phyloP scores from a whole-genome alignment of 805 yeast genomes.

The Yarrowia divulgata region DNA sequence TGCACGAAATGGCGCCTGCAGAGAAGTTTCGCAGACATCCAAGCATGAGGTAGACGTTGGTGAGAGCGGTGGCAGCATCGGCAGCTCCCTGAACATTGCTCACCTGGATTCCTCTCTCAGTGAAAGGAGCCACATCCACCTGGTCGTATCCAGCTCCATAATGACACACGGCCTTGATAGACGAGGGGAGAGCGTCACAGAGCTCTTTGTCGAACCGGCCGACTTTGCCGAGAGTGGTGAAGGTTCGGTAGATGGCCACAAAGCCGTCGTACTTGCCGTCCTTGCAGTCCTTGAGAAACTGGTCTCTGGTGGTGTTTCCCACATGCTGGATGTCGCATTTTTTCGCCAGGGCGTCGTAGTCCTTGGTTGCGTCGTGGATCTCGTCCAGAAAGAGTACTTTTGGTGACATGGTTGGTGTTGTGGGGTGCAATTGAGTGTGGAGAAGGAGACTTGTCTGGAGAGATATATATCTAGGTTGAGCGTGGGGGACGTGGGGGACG shows the following conservation, averaged over 20 bases:
- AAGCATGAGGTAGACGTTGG: conserved; percentile 67
- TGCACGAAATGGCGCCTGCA: conserved; percentile 59
- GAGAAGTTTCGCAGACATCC: conserved; percentile 71
- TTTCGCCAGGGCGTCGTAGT: conserved; percentile 6
- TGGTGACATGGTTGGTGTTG: not conserved
- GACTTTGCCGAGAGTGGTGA: conserved; percentile 58
- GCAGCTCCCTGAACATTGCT: conserved; percentile 71
- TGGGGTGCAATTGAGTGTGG: not conserved
- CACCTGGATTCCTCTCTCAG: conserved; percentile 63
- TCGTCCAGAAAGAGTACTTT: conserved; percentile 38
- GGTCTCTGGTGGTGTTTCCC: conserved; percentile 44
- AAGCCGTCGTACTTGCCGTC: conserved; percentile 56
- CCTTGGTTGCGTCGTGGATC: conserved; percentile 36
- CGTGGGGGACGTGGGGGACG: not conserved
- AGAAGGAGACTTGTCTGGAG: not conserved
- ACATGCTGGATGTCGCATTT: conserved; percentile 11
- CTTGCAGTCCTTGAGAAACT: conserved; percentile 56
- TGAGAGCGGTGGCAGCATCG: conserved; percentile 74
- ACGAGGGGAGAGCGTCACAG: conserved; percentile 60
- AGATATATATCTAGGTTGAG: not conserved
- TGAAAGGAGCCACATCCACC: conserved; percentile 63
- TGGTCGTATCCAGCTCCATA: conserved; percentile 80
- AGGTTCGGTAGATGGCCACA: conserved; percentile 60
- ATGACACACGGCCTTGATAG: conserved; percentile 63
- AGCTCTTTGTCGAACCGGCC: conserved; percentile 73